Evolutionary conservation across 2,329 filamentous ascomycete genomes (phyloP), one percentile per base, ranked within the genome.

Genomic region (Scedosporium apiospermum): DNA sequence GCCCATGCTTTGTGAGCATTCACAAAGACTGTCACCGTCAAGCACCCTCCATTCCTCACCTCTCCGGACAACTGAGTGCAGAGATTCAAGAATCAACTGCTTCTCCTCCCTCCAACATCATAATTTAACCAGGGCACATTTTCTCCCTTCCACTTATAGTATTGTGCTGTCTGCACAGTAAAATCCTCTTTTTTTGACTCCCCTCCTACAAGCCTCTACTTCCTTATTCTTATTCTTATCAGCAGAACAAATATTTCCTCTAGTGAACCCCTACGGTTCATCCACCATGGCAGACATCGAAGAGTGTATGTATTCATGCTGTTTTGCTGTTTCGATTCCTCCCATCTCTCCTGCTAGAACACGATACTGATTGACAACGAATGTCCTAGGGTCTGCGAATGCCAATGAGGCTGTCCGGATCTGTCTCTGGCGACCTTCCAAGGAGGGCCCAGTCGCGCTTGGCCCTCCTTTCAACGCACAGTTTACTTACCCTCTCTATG

Each of bases 401-500:
- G 79, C 85, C 70, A 88, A 83, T 67, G 82, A 88, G 68, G 85
- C 85, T 63, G 72, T 89, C 68, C 78, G 77, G 61, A 80, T 91
- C 68, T 84, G 82, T 61, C 79, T 90, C 42, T 76, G 84, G 18
- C 76, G 78, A 49, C 78, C 82, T 10, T 74, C 78, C 5, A 73
- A 77, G 18, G 74, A 75, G 6, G 78, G 79, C 66, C 71, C 82
- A 59, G 84, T 83, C 68, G 83, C 81, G 38, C 27, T 53, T n/a
- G 76, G 88, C 67, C 81, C 83, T 27, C 82, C 84, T 30, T 98
- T 99, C 74, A 82, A 90, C 65, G 96, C 95, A 0, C 84, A 85
- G 70, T 96, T 93, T 73, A 97, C 93, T 18, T 96, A 98, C 74
- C 80, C 91, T 1, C 89, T 99, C 66, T 97, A 98, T 68, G 91